phyloP scores from a whole-genome alignment of 2,329 filamentous ascomycete genomes.

The Westerdykella ornata region DNA sequence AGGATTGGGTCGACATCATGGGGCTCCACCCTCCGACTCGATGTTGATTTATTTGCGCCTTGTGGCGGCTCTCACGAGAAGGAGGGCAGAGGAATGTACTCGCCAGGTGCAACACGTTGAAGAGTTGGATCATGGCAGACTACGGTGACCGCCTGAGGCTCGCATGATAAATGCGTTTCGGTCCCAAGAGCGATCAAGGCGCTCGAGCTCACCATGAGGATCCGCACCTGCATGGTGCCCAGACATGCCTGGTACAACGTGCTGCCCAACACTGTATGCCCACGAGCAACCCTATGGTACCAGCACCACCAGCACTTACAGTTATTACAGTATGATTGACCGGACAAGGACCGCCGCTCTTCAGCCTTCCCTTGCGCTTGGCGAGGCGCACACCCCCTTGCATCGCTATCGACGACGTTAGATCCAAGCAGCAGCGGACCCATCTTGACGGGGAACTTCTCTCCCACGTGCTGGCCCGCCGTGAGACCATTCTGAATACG shows the following conservation, averaged over 20 bases:
- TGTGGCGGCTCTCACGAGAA: not conserved
- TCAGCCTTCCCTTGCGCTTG: constrained; percentile 38
- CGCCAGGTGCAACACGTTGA: not conserved
- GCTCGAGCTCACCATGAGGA: constrained; percentile 18
- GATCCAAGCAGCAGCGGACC: constrained; percentile 32
- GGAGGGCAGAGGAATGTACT: not conserved
- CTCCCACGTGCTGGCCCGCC: constrained; percentile 41
- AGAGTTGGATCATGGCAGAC: too few species aligned
- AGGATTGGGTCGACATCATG: too few species aligned
- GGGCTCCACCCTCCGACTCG: constrained; percentile 12
- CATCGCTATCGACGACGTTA: constrained; percentile 38
- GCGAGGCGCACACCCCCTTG: constrained; percentile 32
- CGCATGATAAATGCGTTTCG: constrained; percentile 2
- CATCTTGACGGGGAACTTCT: constrained; percentile 42
- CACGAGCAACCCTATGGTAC: not conserved
- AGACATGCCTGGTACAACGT: constrained; percentile 22
- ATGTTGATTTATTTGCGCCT: constrained; percentile 2
- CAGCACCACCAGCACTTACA: not conserved
- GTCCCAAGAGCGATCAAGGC: constrained; percentile 24
- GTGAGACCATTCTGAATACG: constrained; percentile 30
- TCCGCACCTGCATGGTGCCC: constrained; percentile 24
- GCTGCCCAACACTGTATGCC: constrained; percentile 28
- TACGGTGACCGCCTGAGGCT: constrained; percentile 1
- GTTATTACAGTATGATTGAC: not conserved
- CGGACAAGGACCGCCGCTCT: constrained; percentile 29